A percentile compares a stretch with the other conserved stretches of the same genome.
Conservation (phyloP, 2,329 filamentous ascomycete genomes). For the Pseudogymnoascus verrucosus region DNA sequence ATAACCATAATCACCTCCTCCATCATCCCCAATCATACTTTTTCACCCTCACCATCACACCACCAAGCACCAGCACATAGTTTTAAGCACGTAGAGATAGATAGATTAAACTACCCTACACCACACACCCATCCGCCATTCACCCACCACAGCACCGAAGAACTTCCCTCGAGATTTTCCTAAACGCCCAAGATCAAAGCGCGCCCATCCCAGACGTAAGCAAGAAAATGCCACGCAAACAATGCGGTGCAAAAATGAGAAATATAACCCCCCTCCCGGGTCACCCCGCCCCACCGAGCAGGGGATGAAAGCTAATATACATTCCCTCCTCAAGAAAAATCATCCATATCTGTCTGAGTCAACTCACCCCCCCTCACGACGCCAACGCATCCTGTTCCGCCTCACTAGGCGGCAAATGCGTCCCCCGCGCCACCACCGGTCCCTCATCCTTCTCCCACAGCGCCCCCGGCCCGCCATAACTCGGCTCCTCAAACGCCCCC, state of each 20-base stretch:
- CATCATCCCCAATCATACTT: background rate
- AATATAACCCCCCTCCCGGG: background rate
- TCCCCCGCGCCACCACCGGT: conserved; percentile 30
- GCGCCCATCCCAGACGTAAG: background rate
- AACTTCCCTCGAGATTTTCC: background rate
- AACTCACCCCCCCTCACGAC: background rate
- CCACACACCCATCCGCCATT: background rate
- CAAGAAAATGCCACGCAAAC: background rate
- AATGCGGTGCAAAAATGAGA: background rate
- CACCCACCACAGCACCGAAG: background rate
- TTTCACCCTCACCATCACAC: background rate
- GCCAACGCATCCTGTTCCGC: conserved; percentile 25
- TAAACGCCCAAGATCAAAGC: background rate
- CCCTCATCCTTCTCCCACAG: conserved; percentile 46
- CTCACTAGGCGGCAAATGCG: conserved; percentile 24
- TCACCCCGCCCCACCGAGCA: too few relatives aligned
- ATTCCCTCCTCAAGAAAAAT: background rate
- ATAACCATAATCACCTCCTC: background rate
- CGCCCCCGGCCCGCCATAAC: conserved; percentile 21
- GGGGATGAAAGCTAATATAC: background rate
- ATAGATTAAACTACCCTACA: background rate
- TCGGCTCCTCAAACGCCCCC: background rate
- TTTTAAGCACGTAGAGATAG: background rate
- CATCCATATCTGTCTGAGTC: background rate
- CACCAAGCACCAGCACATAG: background rate